These are phyloP conservation scores for Paraconiothyrium brasiliense DNA, from an alignment of 2,329 filamentous ascomycete genomes.

Conservation along the genomic window DNA sequence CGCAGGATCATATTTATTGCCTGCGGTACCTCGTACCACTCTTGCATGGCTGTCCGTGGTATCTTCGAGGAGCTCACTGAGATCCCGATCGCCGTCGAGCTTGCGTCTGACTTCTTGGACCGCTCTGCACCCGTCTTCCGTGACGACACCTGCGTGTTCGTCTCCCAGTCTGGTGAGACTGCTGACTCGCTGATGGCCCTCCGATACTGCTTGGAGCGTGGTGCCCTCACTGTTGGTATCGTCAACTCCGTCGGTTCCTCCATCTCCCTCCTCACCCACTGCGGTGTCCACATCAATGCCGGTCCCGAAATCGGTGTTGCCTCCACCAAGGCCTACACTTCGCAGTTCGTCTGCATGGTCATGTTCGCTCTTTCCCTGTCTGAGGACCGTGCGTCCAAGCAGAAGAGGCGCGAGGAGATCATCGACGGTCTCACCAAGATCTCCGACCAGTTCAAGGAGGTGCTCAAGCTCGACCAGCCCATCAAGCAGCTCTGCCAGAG, in stretches of 20 bases:
- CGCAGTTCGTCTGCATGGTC: conserved; percentile 99
- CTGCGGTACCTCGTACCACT: conserved; percentile 98
- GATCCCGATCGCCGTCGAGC: conserved; percentile 95
- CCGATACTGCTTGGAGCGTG: conserved; percentile 96
- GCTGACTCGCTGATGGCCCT: conserved; percentile 97
- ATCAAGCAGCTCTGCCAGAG: conserved; percentile 95
- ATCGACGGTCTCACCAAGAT: conserved; percentile 91
- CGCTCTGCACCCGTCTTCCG: conserved; percentile 97
- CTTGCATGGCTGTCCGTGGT: conserved; percentile 98
- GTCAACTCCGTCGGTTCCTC: conserved; percentile 99
- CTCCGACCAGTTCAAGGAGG: conserved; percentile 89
- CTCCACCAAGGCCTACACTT: conserved; percentile 99
- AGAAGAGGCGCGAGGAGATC: conserved; percentile 90
- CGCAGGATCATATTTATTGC: conserved; percentile 98
- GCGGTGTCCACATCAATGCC: conserved; percentile 99
- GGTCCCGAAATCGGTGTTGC: conserved; percentile 98
- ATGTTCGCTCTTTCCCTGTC: conserved; percentile 98
- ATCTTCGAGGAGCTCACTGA: conserved; percentile 98
- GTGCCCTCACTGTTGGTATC: conserved; percentile 95
- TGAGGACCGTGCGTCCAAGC: conserved; percentile 96
- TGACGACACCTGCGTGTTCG: conserved; percentile 98
- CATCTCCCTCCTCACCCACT: conserved; percentile 98
- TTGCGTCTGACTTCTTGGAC: conserved; percentile 98
- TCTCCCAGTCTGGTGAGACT: conserved; percentile 98
- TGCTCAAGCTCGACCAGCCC: conserved; percentile 87